Conservation (phyloP, 305 asterid genomes). For the Fraxinus ornus region DNA sequence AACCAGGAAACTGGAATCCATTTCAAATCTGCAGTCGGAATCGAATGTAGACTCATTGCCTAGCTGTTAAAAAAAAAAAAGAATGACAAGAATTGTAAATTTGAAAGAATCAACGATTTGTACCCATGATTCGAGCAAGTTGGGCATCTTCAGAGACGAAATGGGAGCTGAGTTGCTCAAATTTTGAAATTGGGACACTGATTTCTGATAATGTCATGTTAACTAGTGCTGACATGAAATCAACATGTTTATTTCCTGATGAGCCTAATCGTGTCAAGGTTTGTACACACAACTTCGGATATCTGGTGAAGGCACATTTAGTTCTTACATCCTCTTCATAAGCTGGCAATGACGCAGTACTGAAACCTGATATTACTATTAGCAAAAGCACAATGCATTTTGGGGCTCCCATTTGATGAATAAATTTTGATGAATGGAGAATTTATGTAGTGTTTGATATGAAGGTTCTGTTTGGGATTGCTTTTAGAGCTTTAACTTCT, state of each 20-base stretch:
- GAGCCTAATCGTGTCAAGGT: slow-evolving; percentile 29
- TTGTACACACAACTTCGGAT: slow-evolving; percentile 54
- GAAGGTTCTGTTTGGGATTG: background rate
- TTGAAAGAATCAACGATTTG: background rate
- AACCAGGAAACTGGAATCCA: too few relatives aligned
- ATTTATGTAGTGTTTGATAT: slow-evolving; percentile 21
- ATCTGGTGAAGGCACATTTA: slow-evolving; percentile 59
- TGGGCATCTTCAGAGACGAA: slow-evolving; percentile 54
- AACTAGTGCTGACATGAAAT: slow-evolving; percentile 47
- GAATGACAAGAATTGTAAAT: background rate
- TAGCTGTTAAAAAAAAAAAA: background rate
- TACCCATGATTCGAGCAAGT: slow-evolving; percentile 44
- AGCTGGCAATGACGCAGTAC: slow-evolving; percentile 9
- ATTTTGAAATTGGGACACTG: slow-evolving; percentile 39
- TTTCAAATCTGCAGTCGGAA: too few relatives aligned
- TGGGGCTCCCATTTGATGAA: slow-evolving; percentile 33
- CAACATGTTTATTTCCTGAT: slow-evolving; percentile 22
- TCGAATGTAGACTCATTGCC: background rate
- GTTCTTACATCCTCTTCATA: slow-evolving; percentile 22
- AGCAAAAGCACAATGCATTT: slow-evolving; percentile 19
- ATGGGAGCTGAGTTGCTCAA: slow-evolving; percentile 39
- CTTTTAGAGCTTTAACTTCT: background rate
- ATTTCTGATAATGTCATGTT: slow-evolving; percentile 44
- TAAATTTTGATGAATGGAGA: slow-evolving; percentile 11
- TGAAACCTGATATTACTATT: background rate